Evolutionary conservation across 495 filamentous ascomycete genomes (phyloP), one percentile per base, ranked within the genome.

Genomic region (Parmelia sp.): DNA sequence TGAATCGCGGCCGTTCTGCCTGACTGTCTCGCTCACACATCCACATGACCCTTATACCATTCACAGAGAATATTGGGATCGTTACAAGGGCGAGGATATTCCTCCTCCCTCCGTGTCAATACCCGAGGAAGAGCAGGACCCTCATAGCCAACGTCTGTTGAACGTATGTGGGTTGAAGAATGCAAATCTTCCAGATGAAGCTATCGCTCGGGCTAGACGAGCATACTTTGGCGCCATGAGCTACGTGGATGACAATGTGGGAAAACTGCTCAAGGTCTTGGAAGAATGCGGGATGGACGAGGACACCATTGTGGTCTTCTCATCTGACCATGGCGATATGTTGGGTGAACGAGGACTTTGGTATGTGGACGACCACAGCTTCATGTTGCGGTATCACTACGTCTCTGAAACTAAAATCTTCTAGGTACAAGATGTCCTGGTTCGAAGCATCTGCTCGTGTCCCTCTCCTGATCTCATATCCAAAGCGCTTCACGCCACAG

Each of bases 11-110:
- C 91, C 91, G 12, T 96, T 95, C 75, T 91, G 87, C 70, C 74
- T 96, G 80, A 96, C 91, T 33, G 87, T 96, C 10, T 95, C 91
- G 23, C 84, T 96, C 65, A 96, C 91, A 14, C 91, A 96, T 73
- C 91, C 91, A 21, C 91, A 96, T 70, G 91, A 96, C 70, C 91
- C 91, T 0, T 96, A 96, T 72, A 90, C 89, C 63, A 96, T 96
- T 74, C 86, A 90, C 65, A 79, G 88, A 64, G 87, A 94, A 73
- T 93, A 87, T 75, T 95, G 91, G 91, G 89, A 96, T 67, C 73
- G 86, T 64, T 96, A 96, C 73, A 89, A 94, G 71, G 85, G 81
- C 62, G 88, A 91, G n/a, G 90, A 94, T 21, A 94, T 95, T 65
- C 83, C 85, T 1, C 72, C 94, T 53, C 91, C 91, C 49, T 86